Evolutionary conservation across 495 filamentous ascomycete genomes (phyloP).

Genomic region (Annulohypoxylon stygium): DNA sequence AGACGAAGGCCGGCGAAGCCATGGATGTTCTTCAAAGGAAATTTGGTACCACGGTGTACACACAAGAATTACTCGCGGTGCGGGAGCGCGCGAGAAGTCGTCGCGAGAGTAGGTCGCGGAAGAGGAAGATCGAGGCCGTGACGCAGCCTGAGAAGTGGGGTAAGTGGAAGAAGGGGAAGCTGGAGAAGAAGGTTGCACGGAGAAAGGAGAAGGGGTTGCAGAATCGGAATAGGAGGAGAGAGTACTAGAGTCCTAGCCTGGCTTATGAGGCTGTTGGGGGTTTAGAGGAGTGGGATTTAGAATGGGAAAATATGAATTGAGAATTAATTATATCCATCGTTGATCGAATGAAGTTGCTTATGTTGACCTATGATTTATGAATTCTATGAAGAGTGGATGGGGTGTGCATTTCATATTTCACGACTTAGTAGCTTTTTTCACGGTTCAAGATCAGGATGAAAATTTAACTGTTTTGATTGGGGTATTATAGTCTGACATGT

Average conservation of each 20-base stretch:
- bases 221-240: slow-evolving; percentile 77
- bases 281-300: neutral
- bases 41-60: slow-evolving; percentile 83
- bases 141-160: slow-evolving; percentile 81
- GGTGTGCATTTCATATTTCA: too few relatives aligned
- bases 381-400: too few relatives aligned
- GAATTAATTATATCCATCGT: neutral
- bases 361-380: too few relatives aligned
- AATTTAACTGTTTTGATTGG: slow-evolving; percentile 5
- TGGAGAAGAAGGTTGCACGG: slow-evolving; percentile 85
- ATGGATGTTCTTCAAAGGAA: slow-evolving; percentile 83
- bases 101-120: slow-evolving; percentile 78
- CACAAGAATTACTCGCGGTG: slow-evolving; percentile 74
- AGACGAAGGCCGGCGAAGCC: slow-evolving; percentile 76
- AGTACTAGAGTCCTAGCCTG: slow-evolving; percentile 48
- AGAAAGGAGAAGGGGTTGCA: slow-evolving; percentile 80
- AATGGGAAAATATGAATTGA: neutral
- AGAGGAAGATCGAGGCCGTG: slow-evolving; percentile 89
- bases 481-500: neutral
- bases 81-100: slow-evolving; percentile 75
- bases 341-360: too few relatives aligned
- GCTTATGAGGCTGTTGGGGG: neutral
- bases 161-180: slow-evolving; percentile 84
- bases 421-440: neutral
- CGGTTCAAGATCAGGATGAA: neutral